Evolutionary conservation across 352 stramenopile species (phyloP), one percentile per base, ranked within the genome.

Genomic region (Phytophthora brassicae): DNA sequence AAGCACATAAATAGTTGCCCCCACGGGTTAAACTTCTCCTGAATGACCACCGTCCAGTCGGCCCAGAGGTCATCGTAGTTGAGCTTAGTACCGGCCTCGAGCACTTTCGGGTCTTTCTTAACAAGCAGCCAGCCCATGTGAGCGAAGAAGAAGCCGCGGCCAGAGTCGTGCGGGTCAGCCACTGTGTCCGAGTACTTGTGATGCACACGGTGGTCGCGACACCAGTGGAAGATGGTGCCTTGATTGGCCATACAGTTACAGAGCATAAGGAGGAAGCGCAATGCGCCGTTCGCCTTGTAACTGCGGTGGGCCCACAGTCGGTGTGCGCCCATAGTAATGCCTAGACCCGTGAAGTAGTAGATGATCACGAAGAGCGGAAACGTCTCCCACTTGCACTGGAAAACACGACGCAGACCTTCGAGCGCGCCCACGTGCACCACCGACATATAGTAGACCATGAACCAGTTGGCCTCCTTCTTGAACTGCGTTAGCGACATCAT

Each of bases 51-150:
- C 1, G 97, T 85, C 64, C 90, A 95, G 84, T 99, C 96, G 42
- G 92, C 94, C 72, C 95, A 86, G n/a, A 99, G 73, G 64, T 99
- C 97, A 47, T 93, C 89, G 70, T 97, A 99, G 75, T 99, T 97
- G 65, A 99, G 88, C 68, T 98, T 97, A 14, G 80, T 86, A 39
- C 88, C 86, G 33, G 86, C 86, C 23, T 95, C 88, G 23, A 97
- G 71, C 51, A 99, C 93, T 33, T 86, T 85, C 2, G 81, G 79
- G 75, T 99, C 90, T 75, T 99, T 99, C 83, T 99, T 99, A 22
- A 99, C 81, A 29, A 99, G 88, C 12, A 99, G 73, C 97, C 97
- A 99, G 50, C 97, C 97, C 84, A 99, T 98, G 82, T 99, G 97
- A 9, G 97, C 90, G 70, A 98, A 99, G 84, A 99, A 99, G 70